These are phyloP conservation scores for Zopfia rhizophila DNA, from an alignment of 2,329 filamentous ascomycete genomes.

Conservation along the genomic window DNA sequence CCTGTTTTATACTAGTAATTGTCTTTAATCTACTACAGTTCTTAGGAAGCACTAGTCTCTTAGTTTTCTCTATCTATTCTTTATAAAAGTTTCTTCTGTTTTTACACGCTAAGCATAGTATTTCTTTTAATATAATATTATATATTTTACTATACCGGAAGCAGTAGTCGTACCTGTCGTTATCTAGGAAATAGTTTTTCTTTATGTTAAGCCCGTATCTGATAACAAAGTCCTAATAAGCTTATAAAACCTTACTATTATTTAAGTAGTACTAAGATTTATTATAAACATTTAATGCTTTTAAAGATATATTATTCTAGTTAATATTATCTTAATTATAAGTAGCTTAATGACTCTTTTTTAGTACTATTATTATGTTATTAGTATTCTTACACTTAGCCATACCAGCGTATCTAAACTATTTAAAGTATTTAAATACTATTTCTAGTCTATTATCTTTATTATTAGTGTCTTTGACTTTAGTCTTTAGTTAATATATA, in stretches of 20 bases:
- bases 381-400: constrained; percentile 1
- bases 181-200: too few relatives aligned
- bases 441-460: not conserved
- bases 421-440: not conserved
- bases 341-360: constrained; percentile 1
- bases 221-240: constrained; percentile 3
- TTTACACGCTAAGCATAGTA: too few relatives aligned
- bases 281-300: not conserved
- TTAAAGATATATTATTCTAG: not conserved
- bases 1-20: not conserved
- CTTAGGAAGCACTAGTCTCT: not conserved
- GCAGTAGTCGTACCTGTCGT: too few relatives aligned
- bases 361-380: constrained; percentile 5
- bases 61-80: not conserved
- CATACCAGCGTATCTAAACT: not conserved
- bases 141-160: too few relatives aligned
- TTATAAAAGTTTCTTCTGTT: not conserved
- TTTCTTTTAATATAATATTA: too few relatives aligned
- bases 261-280: constrained; percentile 6
- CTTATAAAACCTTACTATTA: not conserved
- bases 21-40: not conserved
- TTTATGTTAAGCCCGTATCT: not conserved
- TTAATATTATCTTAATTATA: not conserved
- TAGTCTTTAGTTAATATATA: too few relatives aligned
- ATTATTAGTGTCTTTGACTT: too few relatives aligned